Percentiles rank a stretch among this genome's conserved stretches.
These are phyloP conservation scores for Santalum album DNA, from an alignment of 164 flowering plant species.

Conservation along the genomic window DNA sequence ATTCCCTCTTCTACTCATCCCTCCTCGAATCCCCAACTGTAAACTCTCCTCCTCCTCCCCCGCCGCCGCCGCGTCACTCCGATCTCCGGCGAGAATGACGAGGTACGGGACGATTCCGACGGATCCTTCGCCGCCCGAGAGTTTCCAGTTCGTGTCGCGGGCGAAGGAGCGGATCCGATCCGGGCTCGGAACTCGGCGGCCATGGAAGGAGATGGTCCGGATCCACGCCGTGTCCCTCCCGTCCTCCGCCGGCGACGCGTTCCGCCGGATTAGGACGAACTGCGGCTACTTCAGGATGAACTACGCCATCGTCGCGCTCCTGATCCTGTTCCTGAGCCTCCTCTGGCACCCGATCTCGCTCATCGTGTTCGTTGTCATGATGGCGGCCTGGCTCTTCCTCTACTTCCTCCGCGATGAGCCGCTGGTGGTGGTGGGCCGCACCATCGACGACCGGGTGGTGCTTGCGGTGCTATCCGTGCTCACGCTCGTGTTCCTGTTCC, in stretches of 20 bases:
- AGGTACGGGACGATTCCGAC: slow-evolving; percentile 50
- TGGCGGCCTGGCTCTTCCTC: slow-evolving; percentile 47
- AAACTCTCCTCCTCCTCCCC: background rate
- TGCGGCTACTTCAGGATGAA: slow-evolving; percentile 33
- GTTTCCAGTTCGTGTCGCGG: slow-evolving; percentile 15
- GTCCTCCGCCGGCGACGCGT: slow-evolving; percentile 9
- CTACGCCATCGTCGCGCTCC: slow-evolving; percentile 34
- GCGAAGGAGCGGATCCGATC: slow-evolving; percentile 31
- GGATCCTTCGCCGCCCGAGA: slow-evolving; percentile 9
- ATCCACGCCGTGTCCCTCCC: slow-evolving; percentile 27
- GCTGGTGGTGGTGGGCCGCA: slow-evolving; percentile 16
- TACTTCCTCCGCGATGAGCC: slow-evolving; percentile 51
- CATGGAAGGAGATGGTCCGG: slow-evolving; percentile 42
- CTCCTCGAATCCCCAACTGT: too few species aligned
- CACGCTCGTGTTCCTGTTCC: slow-evolving; percentile 29
- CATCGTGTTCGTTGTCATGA: slow-evolving; percentile 33
- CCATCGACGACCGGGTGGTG: slow-evolving; percentile 32
- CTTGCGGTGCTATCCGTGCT: slow-evolving; percentile 19
- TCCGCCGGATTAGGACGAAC: slow-evolving; percentile 26
- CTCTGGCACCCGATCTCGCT: slow-evolving; percentile 51
- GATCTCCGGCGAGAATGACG: slow-evolving; percentile 23
- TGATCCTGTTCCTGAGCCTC: slow-evolving; percentile 39
- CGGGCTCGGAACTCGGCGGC: slow-evolving; percentile 27
- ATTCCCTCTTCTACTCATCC: too few species aligned
- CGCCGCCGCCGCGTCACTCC: background rate